Evolutionary conservation across 305 asterid species (phyloP), one percentile per base, ranked within the genome.

Genomic region (Striga hermonthica): DNA sequence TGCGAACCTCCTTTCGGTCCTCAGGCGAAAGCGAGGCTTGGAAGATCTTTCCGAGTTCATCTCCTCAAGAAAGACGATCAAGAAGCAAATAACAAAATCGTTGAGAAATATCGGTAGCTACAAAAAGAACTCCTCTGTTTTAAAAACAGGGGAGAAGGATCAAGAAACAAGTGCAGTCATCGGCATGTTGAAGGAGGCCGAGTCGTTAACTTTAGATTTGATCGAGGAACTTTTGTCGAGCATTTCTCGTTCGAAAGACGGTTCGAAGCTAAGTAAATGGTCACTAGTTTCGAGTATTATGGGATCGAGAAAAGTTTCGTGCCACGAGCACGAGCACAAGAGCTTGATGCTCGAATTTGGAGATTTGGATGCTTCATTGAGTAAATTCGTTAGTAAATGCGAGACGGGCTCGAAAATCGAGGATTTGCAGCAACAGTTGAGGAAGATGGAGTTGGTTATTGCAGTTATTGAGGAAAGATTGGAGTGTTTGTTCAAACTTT

Each of bases 401-500:
- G 12, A 3, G 61, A 70, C n/a, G 72, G 65, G 9, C 60, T 70
- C 36, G 59, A 65, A 60, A 67, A 10, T 60, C 5, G 79, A 75
- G 64, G 63, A 13, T 49, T 34, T 31, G 7, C 7, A 16, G 68
- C 11, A 4, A 39, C 15, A 11, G 52, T 47, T n/a, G 66, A 38
- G 37, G 54, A 73, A 31, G 58, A 64, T 72, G 60, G 78, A 74
- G 31, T 67, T 62, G 9, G 61, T 40, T 56, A 50, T 74, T 60
- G 65, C 71, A 4, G 38, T 5, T 55, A 39, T 78, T 43, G 73
- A 72, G 64, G 73, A 72, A 65, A 75, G 70, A 36, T 38, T 72
- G 3, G 78, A 75, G 12, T 61, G 62, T 67, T 50, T 78, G 31
- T 78, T 72, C 58, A 78, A 72, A 53, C 73, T 64, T 63, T 52